Base-by-base conservation (phyloP, 1,284 basidiomycete genomes). In the Sutorius eximius region DNA sequence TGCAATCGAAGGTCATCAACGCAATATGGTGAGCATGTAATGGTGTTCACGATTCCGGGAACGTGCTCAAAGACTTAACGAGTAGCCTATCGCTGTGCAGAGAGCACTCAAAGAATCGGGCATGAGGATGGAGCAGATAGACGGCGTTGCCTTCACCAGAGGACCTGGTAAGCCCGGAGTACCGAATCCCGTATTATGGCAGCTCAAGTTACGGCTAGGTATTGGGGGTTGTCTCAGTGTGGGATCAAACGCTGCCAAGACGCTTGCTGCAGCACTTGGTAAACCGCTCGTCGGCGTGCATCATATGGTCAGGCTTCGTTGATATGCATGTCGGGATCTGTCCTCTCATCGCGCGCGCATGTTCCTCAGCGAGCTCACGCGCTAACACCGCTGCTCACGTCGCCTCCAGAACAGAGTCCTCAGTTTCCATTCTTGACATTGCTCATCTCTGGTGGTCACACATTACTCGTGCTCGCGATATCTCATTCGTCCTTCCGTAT, bases 381-480 rank as follows among this genome's bases (percentile, higher is more conserved):
- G 0, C 77, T 97, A 1, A 97, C 94, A 0, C 81, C 91, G 0
- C 72, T 93, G 27, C 80, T 97, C 11, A 95, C 94, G 0, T 73
- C 79, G 2, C 73, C 78, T 20, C 55, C 66, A 1, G 68, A 75
- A 1, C 64, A 77, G 18, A 29, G 38, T 18, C 91, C 92, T 0
- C 62, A 66, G 13, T 97, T 89, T 67, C 95, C 95, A 0, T 97
- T 95, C 75, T 79, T 97, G 36, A 89, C 89, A 0, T 78, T 97
- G 12, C 80, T 98, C 24, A 79, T 95, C 47, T 94, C 92, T 0
- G 95, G 95, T 20, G 95, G 95, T 2, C 95, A 98, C 68, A 95
- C 95, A 0, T 78, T 96, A 44, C 79, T 97, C 22, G 79, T 97
- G 0, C 83, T 95, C 11, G 90, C 87, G 2, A 77, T 70, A 0